A percentile compares a stretch with the other conserved stretches of the same genome.
Evolutionary conservation across 306 rosid genomes (phyloP).

Genomic region (Fagus sylvatica): DNA sequence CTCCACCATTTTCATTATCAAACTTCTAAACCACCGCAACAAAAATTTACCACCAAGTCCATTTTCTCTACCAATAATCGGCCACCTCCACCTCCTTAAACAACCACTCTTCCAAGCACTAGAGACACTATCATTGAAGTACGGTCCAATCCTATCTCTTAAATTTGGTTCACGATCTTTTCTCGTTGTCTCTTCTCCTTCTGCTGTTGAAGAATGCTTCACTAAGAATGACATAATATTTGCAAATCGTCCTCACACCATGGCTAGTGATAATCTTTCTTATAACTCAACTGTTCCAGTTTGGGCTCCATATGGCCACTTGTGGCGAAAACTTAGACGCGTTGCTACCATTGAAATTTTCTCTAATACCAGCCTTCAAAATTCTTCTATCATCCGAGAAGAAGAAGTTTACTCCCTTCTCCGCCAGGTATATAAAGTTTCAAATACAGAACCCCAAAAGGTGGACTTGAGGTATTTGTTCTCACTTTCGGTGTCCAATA

Average conservation of each 20-base stretch:
- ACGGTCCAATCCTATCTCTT: conserved; percentile 34
- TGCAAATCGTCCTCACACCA: conserved; percentile 41
- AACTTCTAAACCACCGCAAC: neutral
- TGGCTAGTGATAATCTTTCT: conserved; percentile 28
- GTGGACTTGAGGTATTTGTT: neutral
- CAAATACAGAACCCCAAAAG: neutral
- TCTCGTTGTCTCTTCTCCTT: conserved; percentile 40
- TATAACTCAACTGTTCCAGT: conserved; percentile 19
- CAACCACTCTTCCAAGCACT: conserved; percentile 33
- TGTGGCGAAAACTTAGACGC: conserved; percentile 35
- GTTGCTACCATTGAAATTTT: conserved; percentile 24
- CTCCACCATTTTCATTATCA: neutral
- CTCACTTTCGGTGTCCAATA: conserved; percentile 25
- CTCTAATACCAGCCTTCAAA: conserved; percentile 21
- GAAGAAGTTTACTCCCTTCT: conserved; percentile 22
- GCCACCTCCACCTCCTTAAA: conserved; percentile 47
- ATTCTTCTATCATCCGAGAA: conserved; percentile 19
- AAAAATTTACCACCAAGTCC: conserved; percentile 44
- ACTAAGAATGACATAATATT: conserved; percentile 38
- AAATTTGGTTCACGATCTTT: conserved; percentile 30
- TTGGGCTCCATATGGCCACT: conserved; percentile 27
- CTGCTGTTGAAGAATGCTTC: conserved; percentile 42
- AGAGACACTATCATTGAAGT: conserved; percentile 12
- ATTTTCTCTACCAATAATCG: conserved; percentile 43
- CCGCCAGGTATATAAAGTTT: conserved; percentile 5